phyloP scores from a whole-genome alignment of 2,329 filamentous ascomycete genomes.

The Pseudocercospora fijiensis region DNA sequence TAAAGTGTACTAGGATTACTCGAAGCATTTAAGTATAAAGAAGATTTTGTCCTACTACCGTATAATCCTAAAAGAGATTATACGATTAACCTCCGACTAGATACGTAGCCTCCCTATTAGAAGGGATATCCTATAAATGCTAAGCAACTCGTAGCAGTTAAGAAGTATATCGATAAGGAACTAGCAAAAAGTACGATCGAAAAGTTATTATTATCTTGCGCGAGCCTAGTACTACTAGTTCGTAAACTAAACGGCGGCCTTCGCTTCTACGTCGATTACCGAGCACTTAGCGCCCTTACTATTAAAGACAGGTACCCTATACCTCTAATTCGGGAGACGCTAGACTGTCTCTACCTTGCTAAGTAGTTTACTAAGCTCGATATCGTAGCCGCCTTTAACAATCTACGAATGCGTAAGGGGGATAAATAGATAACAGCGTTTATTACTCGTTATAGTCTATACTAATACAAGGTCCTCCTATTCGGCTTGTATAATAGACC shows the following conservation, averaged over 20 bases:
- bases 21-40: no score
- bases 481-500: not conserved
- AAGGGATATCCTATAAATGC: not conserved
- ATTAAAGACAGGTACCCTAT: not conserved
- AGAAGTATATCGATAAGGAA: not conserved
- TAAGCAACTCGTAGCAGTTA: not conserved
- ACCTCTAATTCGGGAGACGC: not conserved
- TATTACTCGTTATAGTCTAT: not conserved
- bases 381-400: not conserved
- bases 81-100: not conserved
- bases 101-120: not conserved
- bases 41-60: no score
- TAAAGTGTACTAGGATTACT: no score
- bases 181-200: not conserved
- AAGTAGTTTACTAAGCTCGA: not conserved
- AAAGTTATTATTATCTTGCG: not conserved
- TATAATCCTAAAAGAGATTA: not conserved
- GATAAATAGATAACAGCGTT: not conserved
- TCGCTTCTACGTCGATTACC: not conserved
- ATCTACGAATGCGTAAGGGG: not conserved
- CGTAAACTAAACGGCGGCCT: not conserved
- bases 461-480: not conserved
- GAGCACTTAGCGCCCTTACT: not conserved
- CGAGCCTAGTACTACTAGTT: not conserved
- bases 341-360: not conserved